These are phyloP conservation scores for Colletotrichum chrysophilum DNA, from an alignment of 2,329 filamentous ascomycete species.

Conservation along the genomic window DNA sequence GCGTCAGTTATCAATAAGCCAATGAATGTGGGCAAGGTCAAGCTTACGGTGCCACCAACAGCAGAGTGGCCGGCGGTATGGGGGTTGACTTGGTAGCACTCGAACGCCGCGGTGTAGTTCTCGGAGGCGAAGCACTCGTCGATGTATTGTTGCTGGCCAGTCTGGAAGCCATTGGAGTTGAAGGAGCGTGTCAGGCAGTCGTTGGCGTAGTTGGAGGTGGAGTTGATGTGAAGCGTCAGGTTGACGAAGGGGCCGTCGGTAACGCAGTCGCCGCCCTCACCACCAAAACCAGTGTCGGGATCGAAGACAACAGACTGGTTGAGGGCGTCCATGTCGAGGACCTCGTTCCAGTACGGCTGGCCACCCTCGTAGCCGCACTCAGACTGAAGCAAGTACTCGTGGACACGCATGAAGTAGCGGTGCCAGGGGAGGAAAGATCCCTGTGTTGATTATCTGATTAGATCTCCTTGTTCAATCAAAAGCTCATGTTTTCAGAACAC, in stretches of 20 bases:
- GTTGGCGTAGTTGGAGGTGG: neutral
- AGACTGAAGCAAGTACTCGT: conserved; percentile 29
- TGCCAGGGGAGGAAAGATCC: conserved; percentile 35
- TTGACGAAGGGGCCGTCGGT: conserved; percentile 12
- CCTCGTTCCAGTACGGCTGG: conserved; percentile 25
- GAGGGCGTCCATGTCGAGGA: conserved; percentile 2
- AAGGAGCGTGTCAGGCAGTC: conserved; percentile 1
- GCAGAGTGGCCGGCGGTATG: conserved; percentile 14
- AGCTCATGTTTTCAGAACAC: conserved; percentile 17
- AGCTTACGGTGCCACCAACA: conserved; percentile 11
- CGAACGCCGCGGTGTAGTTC: conserved; percentile 3
- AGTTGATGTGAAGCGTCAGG: conserved; percentile 10
- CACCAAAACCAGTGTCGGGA: conserved; percentile 10
- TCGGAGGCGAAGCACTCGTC: conserved; percentile 9
- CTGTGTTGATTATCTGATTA: neutral
- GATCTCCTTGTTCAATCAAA: neutral
- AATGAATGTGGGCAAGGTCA: neutral
- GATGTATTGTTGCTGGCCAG: neutral
- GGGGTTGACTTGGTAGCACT: conserved; percentile 6
- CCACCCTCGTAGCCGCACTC: conserved; percentile 32
- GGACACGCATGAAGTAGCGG: conserved; percentile 30
- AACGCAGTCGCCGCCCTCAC: neutral
- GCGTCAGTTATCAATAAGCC: neutral
- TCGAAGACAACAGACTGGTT: conserved; percentile 4
- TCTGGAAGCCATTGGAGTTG: conserved; percentile 5